Evolutionary conservation across 2,329 filamentous ascomycete genomes (phyloP).

Genomic region (Phialophora macrospora): DNA sequence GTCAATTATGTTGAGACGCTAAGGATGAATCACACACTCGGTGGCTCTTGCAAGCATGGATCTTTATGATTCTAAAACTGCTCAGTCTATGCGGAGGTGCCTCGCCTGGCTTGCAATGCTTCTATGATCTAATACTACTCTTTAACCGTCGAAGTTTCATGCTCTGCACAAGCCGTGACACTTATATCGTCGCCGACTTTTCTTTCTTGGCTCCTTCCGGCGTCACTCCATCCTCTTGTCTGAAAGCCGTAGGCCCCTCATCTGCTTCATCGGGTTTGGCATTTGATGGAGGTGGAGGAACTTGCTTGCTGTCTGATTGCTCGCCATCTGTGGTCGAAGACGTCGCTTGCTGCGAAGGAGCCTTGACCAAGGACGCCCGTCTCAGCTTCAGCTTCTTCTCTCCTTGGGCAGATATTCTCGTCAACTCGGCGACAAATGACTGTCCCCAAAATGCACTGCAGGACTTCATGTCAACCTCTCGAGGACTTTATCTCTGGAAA

Average conservation of each 20-base stretch:
- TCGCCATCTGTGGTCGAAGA: constrained; percentile 11
- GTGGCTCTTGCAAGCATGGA: background rate
- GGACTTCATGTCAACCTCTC: constrained; percentile 35
- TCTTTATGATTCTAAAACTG: background rate
- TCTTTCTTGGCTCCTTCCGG: background rate
- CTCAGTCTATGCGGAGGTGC: constrained; percentile 9
- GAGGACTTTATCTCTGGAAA: background rate
- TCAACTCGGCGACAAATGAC: constrained; percentile 85
- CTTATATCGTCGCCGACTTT: constrained; percentile 10
- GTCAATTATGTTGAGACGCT: background rate
- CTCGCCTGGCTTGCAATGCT: constrained; percentile 2
- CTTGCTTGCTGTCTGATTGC: background rate
- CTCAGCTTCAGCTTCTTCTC: constrained; percentile 56
- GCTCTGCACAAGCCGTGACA: background rate
- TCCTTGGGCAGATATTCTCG: constrained; percentile 59
- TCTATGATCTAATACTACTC: constrained; percentile 7
- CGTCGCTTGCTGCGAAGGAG: constrained; percentile 15
- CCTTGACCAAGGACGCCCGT: constrained; percentile 32
- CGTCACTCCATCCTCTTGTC: background rate
- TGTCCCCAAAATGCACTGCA: constrained; percentile 88
- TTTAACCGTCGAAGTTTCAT: background rate
- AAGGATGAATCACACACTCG: background rate
- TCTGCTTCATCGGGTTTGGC: background rate
- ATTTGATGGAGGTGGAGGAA: background rate
- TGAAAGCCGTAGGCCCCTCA: background rate